phyloP scores from a whole-genome alignment of 192 early-diverging fungal genomes.

The Entomortierella beljakovae region DNA sequence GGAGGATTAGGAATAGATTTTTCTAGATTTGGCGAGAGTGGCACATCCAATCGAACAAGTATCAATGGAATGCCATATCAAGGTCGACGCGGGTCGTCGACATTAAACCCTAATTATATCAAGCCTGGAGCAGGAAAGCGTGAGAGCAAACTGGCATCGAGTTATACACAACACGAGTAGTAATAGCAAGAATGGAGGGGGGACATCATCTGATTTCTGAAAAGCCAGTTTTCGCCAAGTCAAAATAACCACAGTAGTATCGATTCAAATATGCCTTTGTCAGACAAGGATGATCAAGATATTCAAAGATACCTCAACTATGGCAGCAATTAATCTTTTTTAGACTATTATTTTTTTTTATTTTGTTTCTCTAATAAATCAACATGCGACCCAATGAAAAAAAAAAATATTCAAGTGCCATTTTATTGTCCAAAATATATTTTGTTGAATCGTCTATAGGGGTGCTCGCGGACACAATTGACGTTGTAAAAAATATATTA shows the following conservation, averaged over 20 bases:
- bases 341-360: not conserved
- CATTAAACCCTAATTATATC: constrained; percentile 27
- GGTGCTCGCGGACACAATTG: too few species aligned
- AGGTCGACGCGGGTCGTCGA: constrained; percentile 23
- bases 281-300: constrained; percentile 89
- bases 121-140: not conserved
- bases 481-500: too few species aligned
- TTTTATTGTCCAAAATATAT: too few species aligned
- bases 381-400: not conserved
- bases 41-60: not conserved
- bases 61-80: not conserved
- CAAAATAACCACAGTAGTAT: constrained; percentile 78
- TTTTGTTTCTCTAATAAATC: not conserved
- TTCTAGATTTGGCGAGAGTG: constrained; percentile 6
- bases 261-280: constrained; percentile 82
- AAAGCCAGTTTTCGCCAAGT: constrained; percentile 34
- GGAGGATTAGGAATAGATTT: constrained; percentile 32
- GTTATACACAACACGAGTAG: not conserved
- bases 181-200: not conserved
- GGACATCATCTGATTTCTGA: constrained; percentile 9
- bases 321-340: constrained; percentile 1
- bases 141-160: not conserved
- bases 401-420: too few species aligned
- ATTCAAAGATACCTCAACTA: constrained; percentile 69
- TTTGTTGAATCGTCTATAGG: too few species aligned